A percentile compares a stretch with the other conserved stretches of the same genome.
phyloP scores from a whole-genome alignment of 2,329 filamentous ascomycete genomes.

The Ophiocordyceps polyrhachis-furcata region DNA sequence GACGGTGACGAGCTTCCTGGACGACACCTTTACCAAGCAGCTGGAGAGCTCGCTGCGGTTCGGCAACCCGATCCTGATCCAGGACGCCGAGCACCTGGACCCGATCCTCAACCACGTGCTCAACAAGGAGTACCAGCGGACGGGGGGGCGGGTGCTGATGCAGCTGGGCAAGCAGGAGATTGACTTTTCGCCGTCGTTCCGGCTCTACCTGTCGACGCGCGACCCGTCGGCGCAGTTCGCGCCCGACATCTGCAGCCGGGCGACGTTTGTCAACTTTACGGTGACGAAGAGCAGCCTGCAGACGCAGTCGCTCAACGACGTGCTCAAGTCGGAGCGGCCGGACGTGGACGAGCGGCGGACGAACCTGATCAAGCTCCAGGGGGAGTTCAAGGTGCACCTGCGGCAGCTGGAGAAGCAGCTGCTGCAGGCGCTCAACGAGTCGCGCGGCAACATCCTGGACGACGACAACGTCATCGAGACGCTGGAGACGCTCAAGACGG shows the following conservation, averaged over 20 bases:
- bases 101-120: constrained; percentile 95
- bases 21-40: constrained; percentile 96
- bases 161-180: constrained; percentile 98
- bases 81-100: constrained; percentile 93
- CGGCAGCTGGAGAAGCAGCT: constrained; percentile 88
- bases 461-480: constrained; percentile 98
- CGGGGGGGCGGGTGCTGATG: constrained; percentile 90
- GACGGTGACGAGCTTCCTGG: constrained; percentile 93
- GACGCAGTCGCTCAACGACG: constrained; percentile 93
- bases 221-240: constrained; percentile 93
- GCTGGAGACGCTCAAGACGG: constrained; percentile 91
- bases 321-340: constrained; percentile 89
- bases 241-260: constrained; percentile 93
- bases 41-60: constrained; percentile 92
- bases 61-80: constrained; percentile 94
- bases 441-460: constrained; percentile 90
- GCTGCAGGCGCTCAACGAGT: constrained; percentile 89
- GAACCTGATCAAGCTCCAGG: constrained; percentile 96
- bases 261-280: constrained; percentile 98
- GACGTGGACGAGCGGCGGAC: constrained; percentile 93
- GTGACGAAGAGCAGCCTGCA: constrained; percentile 97
- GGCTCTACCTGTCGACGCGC: constrained; percentile 81
- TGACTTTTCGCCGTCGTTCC: constrained; percentile 94
- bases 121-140: constrained; percentile 99
- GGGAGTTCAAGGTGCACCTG: constrained; percentile 97